Percentiles rank a stretch among this genome's conserved stretches.
Evolutionary conservation across 148 eudicot species (phyloP).

Genomic region (Camellia sinensis): DNA sequence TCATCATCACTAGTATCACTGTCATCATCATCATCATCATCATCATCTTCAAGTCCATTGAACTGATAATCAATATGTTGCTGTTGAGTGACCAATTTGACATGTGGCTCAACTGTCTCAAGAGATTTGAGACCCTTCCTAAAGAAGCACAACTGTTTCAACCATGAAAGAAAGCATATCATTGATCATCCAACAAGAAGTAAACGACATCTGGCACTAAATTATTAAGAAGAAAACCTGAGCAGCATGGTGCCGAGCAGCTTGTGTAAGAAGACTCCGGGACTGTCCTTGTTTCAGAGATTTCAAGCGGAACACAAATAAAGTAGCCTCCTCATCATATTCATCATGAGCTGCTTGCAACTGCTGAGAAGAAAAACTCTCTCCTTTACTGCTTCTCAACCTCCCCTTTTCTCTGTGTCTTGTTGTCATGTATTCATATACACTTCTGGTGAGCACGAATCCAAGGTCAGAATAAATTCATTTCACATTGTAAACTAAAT

Average conservation of each 20-base stretch:
- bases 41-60: conserved; percentile 72
- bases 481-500: neutral
- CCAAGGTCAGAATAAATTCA: conserved; percentile 14
- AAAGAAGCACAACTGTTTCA: conserved; percentile 70
- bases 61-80: conserved; percentile 90
- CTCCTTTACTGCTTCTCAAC: conserved; percentile 60
- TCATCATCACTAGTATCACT: conserved; percentile 20
- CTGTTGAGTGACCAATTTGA: conserved; percentile 60
- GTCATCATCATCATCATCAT: conserved; percentile 24
- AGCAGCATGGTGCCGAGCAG: conserved; percentile 95
- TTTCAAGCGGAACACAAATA: conserved; percentile 82
- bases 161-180: conserved; percentile 19
- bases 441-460: conserved; percentile 41
- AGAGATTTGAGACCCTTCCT: conserved; percentile 68
- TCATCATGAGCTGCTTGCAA: conserved; percentile 71
- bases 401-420: conserved; percentile 67
- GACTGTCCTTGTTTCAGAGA: conserved; percentile 92
- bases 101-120: conserved; percentile 85
- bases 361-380: conserved; percentile 53
- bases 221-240: conserved; percentile 51
- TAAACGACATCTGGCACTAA: neutral
- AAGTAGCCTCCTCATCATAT: conserved; percentile 80
- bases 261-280: conserved; percentile 93
- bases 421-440: conserved; percentile 56
- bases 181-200: conserved; percentile 15